Base-by-base conservation (phyloP, 352 stramenopile species). In the Pythium grandisporangium region DNA sequence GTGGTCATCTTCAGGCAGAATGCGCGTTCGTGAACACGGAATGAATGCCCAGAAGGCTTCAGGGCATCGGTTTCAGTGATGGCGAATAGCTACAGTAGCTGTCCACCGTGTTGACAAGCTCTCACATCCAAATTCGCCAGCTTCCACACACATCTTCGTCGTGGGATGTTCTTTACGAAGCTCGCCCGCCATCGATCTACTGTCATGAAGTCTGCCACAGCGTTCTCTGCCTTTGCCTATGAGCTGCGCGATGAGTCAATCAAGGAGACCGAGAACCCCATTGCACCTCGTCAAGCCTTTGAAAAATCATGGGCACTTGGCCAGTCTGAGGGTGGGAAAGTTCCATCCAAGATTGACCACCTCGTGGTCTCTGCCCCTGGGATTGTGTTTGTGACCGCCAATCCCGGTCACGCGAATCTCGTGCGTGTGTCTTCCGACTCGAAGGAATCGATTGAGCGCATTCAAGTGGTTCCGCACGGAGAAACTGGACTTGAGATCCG, bases 331-430 rank as follows among this genome's bases (percentile, higher is more conserved):
- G 27, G 27, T 13, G 25, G 16, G 13, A 45, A 22, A 17, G n/a
- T 21, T 21, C 5, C 33, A 26, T 19, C 27, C 5, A 6, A 19
- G 21, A n/a, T 66, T 42, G 37, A 52, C 14, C 41, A 30, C 8
- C 43, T 66, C 27, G 33, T 49, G 23, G 30, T 66, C 10, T 44
- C 37, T 11, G 42, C 42, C 8, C 57, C 57, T 2, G 57, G 57
- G 7, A 42, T 63, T 40, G 63, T 53, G 14, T 54, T 51, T 38
- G 48, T 66, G 36, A 60, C 27, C 34, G 51, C 54, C 27, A 37
- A 40, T 4, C 6, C 36, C n/a, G 49, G 42, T 3, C 37, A 27
- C 13, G 38, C 48, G 29, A 49, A 54, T 21, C 44, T 41, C 16
- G 42, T 66, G 25, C 53, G 43, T 39, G 36, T 66, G 7, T 66